Evolutionary conservation across 768 basidiomycete species (phyloP), one percentile per base, ranked within the genome.

Genomic region (Lactifluus subvellereus): DNA sequence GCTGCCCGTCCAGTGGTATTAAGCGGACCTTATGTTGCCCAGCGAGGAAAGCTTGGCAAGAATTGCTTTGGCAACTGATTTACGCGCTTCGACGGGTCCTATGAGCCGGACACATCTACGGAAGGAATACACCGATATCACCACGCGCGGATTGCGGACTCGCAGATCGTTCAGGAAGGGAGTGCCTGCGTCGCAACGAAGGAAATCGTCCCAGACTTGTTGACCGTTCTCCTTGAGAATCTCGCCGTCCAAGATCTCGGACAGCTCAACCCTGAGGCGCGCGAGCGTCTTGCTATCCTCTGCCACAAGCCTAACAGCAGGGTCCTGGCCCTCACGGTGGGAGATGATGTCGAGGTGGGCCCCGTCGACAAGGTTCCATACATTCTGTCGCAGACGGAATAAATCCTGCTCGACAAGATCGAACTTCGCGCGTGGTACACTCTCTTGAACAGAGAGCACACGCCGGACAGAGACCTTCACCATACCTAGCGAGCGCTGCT

Each of bases 131-230:
- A 74, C 69, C 54, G 76, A 73, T 49, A 89, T 78, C 33, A 72
- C 69, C 22, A 88, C 72, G 0, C 73, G 76, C 0, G 74, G 71
- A 51, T 79, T 69, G 10, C 66, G 61, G 1, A 60, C 63, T 59
- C 82, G 76, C 11, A 90, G 59, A 0, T 75, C 70, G 0, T 74
- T 67, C 52, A 91, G 57, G 69, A 80, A 89, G 0, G 14, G 22
- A 0, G 52, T 45, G 0, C 87, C 87, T 6, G 72, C 72, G 0
- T 67, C 61, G 4, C 75, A 65, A 22, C 69, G 69, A 63, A 92
- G 86, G 72, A 82, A 90, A 4, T 77, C 74, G 62, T 91, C 85
- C 89, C 89, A 92, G 8, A 81, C 74, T 1, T 77, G 73, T 45
- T 80, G 79, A 33, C 79, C 82, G 6, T 83, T 78, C 18, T 80